Base-by-base conservation (phyloP, 768 basidiomycete species). In the Termitomyces eurrhizus region DNA sequence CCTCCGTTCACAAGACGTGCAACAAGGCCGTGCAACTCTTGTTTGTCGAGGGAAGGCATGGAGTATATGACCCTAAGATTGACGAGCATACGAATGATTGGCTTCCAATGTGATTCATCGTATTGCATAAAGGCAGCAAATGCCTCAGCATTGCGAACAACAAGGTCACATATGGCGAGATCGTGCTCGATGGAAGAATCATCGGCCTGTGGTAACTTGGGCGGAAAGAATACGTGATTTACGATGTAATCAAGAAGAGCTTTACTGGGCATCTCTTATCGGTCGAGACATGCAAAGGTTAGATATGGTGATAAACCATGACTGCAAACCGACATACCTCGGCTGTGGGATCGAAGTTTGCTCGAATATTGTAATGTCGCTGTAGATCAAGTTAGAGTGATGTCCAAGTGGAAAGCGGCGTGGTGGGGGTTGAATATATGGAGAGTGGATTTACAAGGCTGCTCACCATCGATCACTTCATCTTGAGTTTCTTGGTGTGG, bases 161-260 rank as follows among this genome's bases (percentile, higher is more conserved):
- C 55, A 2, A 67, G 58, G 7, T 53, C 41, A 48, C 69, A 64
- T 0, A 81, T 65, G 0, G 67, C 62, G 29, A 62, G 56, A 6
- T 79, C 73, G 7, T 68, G 66, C 12, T 52, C 9, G 4, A 60
- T 49, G 0, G 26, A 53, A 18, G 66, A 59, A 58, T 81, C 79
- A 14, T 76, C 69, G 6, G 67, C 59, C 42, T 73, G 73, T 0
- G 80, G 80, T 5, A 81, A 68, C 42, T 69, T 70, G 1, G 77
- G 73, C 3, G 81, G 82, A 8, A 74, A 62, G 62, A 82, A 79
- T 0, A 82, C 68, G 52, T 83, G 81, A 7, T 74, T 73, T 12
- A 79, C 55, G 35, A 74, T 63, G 62, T 79, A 82, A 14, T 64
- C 36, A 24, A 70, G 52, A 7, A 45, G 60, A 37, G 51, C 35